Evolutionary conservation across 1,284 basidiomycete species (phyloP), one percentile per base, ranked within the genome.

Genomic region (Trametes hirsuta): DNA sequence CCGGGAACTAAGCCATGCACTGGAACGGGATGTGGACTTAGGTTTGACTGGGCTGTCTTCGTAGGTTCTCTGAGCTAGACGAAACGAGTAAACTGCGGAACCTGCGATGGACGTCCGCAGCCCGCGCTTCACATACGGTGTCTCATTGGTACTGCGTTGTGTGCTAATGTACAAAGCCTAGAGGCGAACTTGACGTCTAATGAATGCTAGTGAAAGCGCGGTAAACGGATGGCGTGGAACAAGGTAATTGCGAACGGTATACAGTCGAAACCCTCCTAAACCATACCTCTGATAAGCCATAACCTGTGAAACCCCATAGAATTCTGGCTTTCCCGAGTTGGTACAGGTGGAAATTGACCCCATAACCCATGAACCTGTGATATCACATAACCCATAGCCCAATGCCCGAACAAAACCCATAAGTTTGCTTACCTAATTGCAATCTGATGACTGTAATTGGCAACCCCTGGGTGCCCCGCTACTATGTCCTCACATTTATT

Each of bases 1-100:
- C 55, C 75, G 81, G 45, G 90, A 93, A 69, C 79, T 95, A 10
- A 74, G 74, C 54, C 69, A 69, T 34, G 70, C 72, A 14, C 66
- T 84, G 1, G 65, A 62, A 6, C 53, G 64, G 47, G 62, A 71
- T 14, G 66, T 75, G 18, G 67, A 68, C 21, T 63, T 76, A 24
- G 69, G 70, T 11, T 25, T 74, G 42, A 55, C 56, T 14, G 41
- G 61, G 11, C 61, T 72, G 0, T 66, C 66, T 35, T 58, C 56
- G 25, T 55, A 64, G 47, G 59, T 46, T 35, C 46, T 48, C 35
- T 62, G 55, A 65, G 21, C 14, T 34, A 4, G 15, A 40, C 18
- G 18, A 44, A 22, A 36, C 18, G 34, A 21, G 22, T 40, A 50
- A 51, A 18, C 42, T 47, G 42, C 9, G n/a, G 30, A 37, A 22